These are phyloP conservation scores for Trichoderma lentiforme DNA, from an alignment of 2,329 filamentous ascomycete species.

Conservation along the genomic window DNA sequence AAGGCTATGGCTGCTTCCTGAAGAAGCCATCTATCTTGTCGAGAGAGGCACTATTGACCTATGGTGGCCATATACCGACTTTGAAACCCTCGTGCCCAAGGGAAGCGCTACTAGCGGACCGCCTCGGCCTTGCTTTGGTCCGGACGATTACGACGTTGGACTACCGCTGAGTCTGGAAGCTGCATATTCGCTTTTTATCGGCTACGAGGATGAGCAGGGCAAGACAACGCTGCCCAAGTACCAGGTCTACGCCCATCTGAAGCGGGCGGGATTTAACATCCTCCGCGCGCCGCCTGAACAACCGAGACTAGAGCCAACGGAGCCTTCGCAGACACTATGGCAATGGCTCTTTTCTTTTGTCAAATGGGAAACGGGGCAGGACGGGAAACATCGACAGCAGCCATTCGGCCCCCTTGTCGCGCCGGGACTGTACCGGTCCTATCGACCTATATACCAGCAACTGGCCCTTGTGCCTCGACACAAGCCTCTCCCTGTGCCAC, in stretches of 20 bases:
- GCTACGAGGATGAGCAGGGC: constrained; percentile 59
- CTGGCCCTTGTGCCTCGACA: constrained; percentile 72
- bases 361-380: constrained; percentile 21
- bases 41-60: constrained; percentile 86
- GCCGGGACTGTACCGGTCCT: constrained; percentile 63
- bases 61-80: constrained; percentile 67
- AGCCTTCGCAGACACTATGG: constrained; percentile 38
- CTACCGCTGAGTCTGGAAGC: constrained; percentile 89
- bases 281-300: constrained; percentile 56
- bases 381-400: constrained; percentile 26
- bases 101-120: constrained; percentile 27
- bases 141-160: constrained; percentile 55
- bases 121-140: constrained; percentile 23
- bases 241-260: constrained; percentile 82
- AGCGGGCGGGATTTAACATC: constrained; percentile 77
- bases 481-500: constrained; percentile 45
- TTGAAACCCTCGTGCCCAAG: constrained; percentile 47
- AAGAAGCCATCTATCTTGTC: constrained; percentile 85
- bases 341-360: constrained; percentile 54
- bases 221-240: constrained; percentile 73
- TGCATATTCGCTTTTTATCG: constrained; percentile 81
- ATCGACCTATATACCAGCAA: constrained; percentile 69
- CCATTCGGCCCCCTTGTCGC: constrained; percentile 56
- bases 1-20: constrained; percentile 79
- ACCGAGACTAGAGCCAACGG: constrained; percentile 18